Base-by-base conservation (phyloP, 2,329 filamentous ascomycete genomes). In the Monilinia aucupariae region DNA sequence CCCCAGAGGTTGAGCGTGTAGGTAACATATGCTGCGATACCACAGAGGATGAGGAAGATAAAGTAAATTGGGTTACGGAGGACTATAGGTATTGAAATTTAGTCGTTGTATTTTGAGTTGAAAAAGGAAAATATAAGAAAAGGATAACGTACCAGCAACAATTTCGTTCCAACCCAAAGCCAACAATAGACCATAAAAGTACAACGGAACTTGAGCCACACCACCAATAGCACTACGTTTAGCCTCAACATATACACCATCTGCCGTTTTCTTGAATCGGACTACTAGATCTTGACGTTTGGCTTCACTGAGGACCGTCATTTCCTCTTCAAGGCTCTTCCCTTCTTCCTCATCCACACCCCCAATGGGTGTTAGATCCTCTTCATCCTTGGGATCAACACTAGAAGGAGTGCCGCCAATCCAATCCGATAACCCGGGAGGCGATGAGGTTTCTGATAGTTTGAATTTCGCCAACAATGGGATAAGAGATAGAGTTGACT, bases 121-220 rank as follows among this genome's bases (percentile, higher is more conserved):
- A 20, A 2, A n/a, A 10, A n/a, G 9, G 10, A n/a, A n/a, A 47
- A 47, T 4, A 48, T 15, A 32, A 30, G 25, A 25, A 6, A 32
- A 30, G 10, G 10, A 6, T 65, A 50, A 76, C 89, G 82, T 82
- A 96, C 92, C 91, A 72, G 92, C 90, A 69, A 96, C 80, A 67
- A 99, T 92, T 77, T 99, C 94, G 76, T 99, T 99, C 94, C 94
- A 99, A n/a, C 94, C 94, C 55, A 99, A 81, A 27, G 91, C 90
- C 68, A 99, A 79, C 63, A 99, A 81, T 63, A 97, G 76, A 49
- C 86, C 91, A 71, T 97, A 99, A 76, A 99, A 97, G 77, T 97
- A 97, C 66, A 96, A 78, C 7, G 94, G 94, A 56, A 99, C 87
- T 76, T 97, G 92, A 5, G 92, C 90, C 71, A 99, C 90, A 63